A percentile compares a stretch with the other conserved stretches of the same genome.
Conservation (phyloP, 228 moss, liverwort and hornwort genomes). For the Sphagnum fallax region DNA sequence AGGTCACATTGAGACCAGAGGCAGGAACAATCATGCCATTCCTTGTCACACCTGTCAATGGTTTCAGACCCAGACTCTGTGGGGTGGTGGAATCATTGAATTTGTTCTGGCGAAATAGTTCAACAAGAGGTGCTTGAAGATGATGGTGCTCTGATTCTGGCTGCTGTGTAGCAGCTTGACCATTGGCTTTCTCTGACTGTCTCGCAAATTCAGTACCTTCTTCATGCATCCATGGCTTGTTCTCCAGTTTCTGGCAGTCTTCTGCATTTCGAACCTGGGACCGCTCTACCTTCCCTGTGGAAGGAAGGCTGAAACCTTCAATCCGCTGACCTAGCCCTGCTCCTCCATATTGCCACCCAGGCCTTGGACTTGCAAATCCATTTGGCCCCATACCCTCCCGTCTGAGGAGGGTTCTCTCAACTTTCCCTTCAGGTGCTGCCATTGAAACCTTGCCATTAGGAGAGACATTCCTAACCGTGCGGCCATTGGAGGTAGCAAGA, state of each 20-base stretch:
- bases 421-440: slow-evolving; percentile 51
- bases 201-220: slow-evolving; percentile 29
- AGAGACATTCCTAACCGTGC: slow-evolving; percentile 50
- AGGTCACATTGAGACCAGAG: slow-evolving; percentile 34
- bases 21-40: slow-evolving; percentile 35
- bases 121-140: slow-evolving; percentile 43
- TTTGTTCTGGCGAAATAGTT: slow-evolving; percentile 73
- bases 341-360: slow-evolving; percentile 61
- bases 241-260: slow-evolving; percentile 55
- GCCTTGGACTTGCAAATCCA: slow-evolving; percentile 81
- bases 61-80: slow-evolving; percentile 35
- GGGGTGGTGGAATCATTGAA: slow-evolving; percentile 72
- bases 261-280: slow-evolving; percentile 33
- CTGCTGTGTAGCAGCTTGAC: slow-evolving; percentile 49
- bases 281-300: slow-evolving; percentile 48
- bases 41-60: slow-evolving; percentile 41
- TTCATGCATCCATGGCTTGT: slow-evolving; percentile 67
- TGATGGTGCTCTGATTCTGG: slow-evolving; percentile 23
- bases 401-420: slow-evolving; percentile 77
- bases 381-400: slow-evolving; percentile 87
- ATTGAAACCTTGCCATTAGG: slow-evolving; percentile 43
- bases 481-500: slow-evolving; percentile 53
- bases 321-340: slow-evolving; percentile 51
- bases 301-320: slow-evolving; percentile 68
- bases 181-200: slow-evolving; percentile 55